Evolutionary conservation across 192 early-diverging fungal species (phyloP), one percentile per base, ranked within the genome.

Genomic region (Mortierella claussenii): DNA sequence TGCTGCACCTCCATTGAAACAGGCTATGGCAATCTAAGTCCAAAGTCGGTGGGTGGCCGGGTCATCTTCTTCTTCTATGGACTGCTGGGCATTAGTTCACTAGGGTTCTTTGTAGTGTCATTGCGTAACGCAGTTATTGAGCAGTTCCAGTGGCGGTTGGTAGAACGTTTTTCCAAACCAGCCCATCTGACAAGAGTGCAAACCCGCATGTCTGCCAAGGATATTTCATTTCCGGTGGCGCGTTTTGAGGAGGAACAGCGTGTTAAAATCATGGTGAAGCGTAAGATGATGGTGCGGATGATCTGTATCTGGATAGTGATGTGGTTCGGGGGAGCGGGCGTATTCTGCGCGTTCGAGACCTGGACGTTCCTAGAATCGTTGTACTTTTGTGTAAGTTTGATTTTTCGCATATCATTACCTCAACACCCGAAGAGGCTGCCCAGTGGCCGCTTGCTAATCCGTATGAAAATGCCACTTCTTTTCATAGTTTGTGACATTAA

Each of bases 201-300:
- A 34, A 76, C 73, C n/a, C 63, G 73, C 20, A 76, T 76, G 73
- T 76, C 73, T 0, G 65, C 64, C 58, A 76, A 76, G 47, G 73
- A 76, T 44, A 60, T 76, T 11, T 61, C 73, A 1, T 76, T 67
- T 40, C 64, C 73, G 3, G 37, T 17, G 15, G 73, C 73, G 0
- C 57, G 73, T 3, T 51, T 67, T 32, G 73, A 76, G 20, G 73
- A 76, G 28, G 73, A 76, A 30, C 58, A 51, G 5, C 73, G 46
- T 17, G 73, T 76, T 52, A 76, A 76, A 36, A 34, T 32, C 8
- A 27, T 62, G 11, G 73, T 76, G 45, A 76, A 76, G 27, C 64
- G 73, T 13, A 76, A 62, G 31, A 76, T 76, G 73, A 67, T 76
- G 12, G 1, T 66, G 1, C 27, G 73, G 30, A 76, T 76, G 73